A percentile compares a stretch with the other conserved stretches of the same genome.
phyloP scores from a whole-genome alignment of 768 basidiomycete genomes.

The Lactarius vividus region DNA sequence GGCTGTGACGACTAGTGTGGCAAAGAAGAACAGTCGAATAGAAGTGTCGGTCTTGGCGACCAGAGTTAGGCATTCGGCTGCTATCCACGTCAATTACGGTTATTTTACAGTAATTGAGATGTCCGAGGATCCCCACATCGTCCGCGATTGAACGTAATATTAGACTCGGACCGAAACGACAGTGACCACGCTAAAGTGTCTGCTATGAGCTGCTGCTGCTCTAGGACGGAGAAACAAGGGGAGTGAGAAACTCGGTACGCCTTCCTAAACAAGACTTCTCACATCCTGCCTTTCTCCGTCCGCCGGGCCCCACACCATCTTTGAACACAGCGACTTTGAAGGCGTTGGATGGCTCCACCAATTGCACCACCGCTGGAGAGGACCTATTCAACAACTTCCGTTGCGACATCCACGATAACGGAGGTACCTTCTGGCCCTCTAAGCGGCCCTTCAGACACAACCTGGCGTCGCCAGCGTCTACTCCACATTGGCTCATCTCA shows the following conservation, averaged over 20 bases:
- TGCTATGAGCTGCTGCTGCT: background rate
- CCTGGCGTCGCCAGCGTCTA: conserved; percentile 60
- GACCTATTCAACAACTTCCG: background rate
- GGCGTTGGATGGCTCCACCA: conserved; percentile 1
- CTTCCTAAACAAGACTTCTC: conserved; percentile 3
- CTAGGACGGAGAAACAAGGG: background rate
- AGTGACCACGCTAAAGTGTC: background rate
- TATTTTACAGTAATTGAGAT: too few relatives aligned
- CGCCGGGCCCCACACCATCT: too few relatives aligned
- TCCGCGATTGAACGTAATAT: background rate
- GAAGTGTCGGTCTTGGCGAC: background rate
- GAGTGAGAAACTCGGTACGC: background rate
- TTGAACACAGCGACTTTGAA: background rate
- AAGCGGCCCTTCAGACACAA: conserved; percentile 52
- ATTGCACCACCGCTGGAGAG: background rate
- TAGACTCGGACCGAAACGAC: background rate
- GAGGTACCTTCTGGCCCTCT: conserved; percentile 38
- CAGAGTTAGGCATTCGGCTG: background rate
- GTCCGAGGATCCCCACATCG: too few relatives aligned
- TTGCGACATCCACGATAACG: background rate
- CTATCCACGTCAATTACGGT: background rate
- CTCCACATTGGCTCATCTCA: conserved; percentile 46
- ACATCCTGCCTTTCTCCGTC: background rate
- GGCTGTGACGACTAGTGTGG: background rate
- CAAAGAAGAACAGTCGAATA: conserved; percentile 2